A percentile compares a stretch with the other conserved stretches of the same genome.
phyloP scores from a whole-genome alignment of 2,329 filamentous ascomycete genomes.

The Arthrobotrys sphaeroides region DNA sequence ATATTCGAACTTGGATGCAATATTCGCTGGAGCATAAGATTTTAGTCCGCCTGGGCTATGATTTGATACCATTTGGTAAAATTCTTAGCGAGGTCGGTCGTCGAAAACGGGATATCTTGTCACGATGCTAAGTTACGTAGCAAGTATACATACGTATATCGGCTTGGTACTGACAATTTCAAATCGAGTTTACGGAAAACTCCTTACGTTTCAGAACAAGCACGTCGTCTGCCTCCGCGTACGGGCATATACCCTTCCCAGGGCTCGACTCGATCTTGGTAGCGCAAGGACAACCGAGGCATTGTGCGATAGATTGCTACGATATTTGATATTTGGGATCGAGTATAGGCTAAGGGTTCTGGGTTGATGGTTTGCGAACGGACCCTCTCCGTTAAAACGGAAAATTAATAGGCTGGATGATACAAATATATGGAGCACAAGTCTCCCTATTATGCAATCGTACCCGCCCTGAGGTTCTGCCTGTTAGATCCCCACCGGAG shows the following conservation, averaged over 20 bases:
- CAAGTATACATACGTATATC: conserved; percentile 6
- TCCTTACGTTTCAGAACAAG: conserved; percentile 48
- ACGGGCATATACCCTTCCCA: conserved; percentile 18
- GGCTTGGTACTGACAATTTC: conserved; percentile 48
- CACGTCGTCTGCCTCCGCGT: conserved; percentile 36
- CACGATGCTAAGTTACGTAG: conserved; percentile 18
- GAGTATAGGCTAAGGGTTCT: conserved; percentile 33
- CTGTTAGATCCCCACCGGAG: conserved; percentile 12
- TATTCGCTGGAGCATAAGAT: not conserved
- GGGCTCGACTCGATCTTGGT: conserved; percentile 26
- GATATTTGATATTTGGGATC: conserved; percentile 39
- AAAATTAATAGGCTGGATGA: conserved; percentile 36
- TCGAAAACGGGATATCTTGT: conserved; percentile 3
- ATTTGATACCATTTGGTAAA: conserved; percentile 30
- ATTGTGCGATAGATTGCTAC: conserved; percentile 25
- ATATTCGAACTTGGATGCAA: conserved; percentile 20
- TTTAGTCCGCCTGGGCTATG: not conserved
- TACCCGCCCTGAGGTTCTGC: conserved; percentile 18
- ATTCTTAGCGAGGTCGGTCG: not conserved
- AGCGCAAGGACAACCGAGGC: conserved; percentile 37
- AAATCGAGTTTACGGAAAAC: conserved; percentile 52
- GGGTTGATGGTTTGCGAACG: conserved; percentile 9
- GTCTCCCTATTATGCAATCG: conserved; percentile 26
- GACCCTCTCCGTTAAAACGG: conserved; percentile 28
- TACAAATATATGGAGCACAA: conserved; percentile 11